These are phyloP conservation scores for Candida boleticola DNA, from an alignment of 805 yeast genomes.

Conservation along the genomic window DNA sequence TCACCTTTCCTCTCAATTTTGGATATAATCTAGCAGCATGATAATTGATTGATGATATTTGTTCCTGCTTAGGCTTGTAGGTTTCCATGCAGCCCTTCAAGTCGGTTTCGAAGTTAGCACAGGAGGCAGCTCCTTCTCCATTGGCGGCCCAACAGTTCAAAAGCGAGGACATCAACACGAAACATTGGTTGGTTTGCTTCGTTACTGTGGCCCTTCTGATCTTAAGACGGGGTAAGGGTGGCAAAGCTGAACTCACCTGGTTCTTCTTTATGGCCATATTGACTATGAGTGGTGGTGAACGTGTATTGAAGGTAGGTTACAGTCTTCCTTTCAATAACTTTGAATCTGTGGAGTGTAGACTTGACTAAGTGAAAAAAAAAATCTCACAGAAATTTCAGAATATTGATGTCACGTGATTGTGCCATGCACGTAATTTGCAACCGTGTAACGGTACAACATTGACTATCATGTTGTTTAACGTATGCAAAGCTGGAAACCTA, in stretches of 20 bases:
- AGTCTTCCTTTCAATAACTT: neutral
- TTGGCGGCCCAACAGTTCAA: slow-evolving; percentile 96
- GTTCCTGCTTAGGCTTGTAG: slow-evolving; percentile 36
- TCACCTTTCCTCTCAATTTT: slow-evolving; percentile 47
- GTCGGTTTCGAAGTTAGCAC: slow-evolving; percentile 64
- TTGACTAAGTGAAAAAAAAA: neutral
- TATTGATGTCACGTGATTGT: neutral
- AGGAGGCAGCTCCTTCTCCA: slow-evolving; percentile 73
- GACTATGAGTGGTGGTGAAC: slow-evolving; percentile 4
- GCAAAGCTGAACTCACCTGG: slow-evolving; percentile 44
- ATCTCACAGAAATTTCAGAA: neutral
- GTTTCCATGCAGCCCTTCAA: slow-evolving; percentile 72
- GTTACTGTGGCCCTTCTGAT: slow-evolving; percentile 62
- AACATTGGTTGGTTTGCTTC: slow-evolving; percentile 66
- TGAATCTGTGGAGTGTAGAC: neutral
- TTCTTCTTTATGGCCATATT: slow-evolving; percentile 44
- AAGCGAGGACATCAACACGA: slow-evolving; percentile 78
- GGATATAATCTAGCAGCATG: slow-evolving; percentile 57
- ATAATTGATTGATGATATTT: slow-evolving; percentile 48
- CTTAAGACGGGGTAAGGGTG: slow-evolving; percentile 72
- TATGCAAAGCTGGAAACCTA: too few relatives aligned
- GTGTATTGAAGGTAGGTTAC: too few relatives aligned
- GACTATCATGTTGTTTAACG: too few relatives aligned
- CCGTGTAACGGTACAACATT: too few relatives aligned
- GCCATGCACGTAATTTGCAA: neutral